These are phyloP conservation scores for Lentinula edodes DNA, from an alignment of 768 basidiomycete species.

Conservation along the genomic window DNA sequence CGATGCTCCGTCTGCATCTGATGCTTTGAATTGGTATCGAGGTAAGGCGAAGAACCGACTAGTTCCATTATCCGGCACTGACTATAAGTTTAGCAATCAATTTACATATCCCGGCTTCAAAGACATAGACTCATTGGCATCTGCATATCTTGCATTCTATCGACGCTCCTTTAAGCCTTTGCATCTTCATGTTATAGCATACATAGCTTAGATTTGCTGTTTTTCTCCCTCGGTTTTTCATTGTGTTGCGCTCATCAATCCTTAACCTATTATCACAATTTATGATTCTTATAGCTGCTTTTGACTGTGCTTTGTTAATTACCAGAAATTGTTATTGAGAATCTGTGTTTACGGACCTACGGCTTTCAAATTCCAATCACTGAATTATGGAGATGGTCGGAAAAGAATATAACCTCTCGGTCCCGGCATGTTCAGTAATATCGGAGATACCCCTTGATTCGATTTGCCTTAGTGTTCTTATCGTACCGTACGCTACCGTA, in stretches of 20 bases:
- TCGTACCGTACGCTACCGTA: too few relatives aligned
- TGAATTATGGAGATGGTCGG: too few relatives aligned
- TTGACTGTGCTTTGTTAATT: neutral
- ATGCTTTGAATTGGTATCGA: slow-evolving; percentile 87
- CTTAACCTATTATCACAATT: slow-evolving; percentile 1
- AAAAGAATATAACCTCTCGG: too few relatives aligned
- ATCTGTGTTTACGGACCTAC: neutral
- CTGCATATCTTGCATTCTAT: neutral
- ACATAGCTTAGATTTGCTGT: neutral
- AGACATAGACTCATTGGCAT: slow-evolving; percentile 39
- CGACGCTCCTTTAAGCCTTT: neutral
- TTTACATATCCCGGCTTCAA: slow-evolving; percentile 80
- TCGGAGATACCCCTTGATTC: too few relatives aligned
- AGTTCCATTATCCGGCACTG: neutral
- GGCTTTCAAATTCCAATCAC: too few relatives aligned
- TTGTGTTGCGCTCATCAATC: neutral
- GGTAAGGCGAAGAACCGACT: slow-evolving; percentile 39
- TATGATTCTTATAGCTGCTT: slow-evolving; percentile 4
- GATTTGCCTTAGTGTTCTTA: too few relatives aligned
- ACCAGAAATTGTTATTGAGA: neutral
- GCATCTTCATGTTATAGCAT: neutral
- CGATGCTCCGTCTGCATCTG: slow-evolving; percentile 77
- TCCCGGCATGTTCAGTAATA: too few relatives aligned
- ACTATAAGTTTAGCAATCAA: slow-evolving; percentile 61
- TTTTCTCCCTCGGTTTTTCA: neutral